phyloP scores from a whole-genome alignment of 352 stramenopile genomes.

The Globisporangium paroecandrum region DNA sequence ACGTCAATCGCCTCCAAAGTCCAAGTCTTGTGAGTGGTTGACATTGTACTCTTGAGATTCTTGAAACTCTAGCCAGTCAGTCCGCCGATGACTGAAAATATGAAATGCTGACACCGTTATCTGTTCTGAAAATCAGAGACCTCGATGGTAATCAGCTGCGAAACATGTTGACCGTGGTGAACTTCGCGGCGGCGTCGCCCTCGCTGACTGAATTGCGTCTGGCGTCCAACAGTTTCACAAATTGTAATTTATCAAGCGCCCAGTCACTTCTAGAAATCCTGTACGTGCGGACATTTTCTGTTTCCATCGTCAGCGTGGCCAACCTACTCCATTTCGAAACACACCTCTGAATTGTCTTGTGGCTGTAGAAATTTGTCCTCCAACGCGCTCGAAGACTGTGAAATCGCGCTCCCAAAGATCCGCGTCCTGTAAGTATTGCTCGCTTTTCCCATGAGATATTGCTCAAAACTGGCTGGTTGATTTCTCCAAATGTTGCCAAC shows the following conservation, averaged over 20 bases:
- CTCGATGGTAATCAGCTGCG: constrained; percentile 20
- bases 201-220: constrained; percentile 20
- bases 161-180: constrained; percentile 12
- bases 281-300: constrained; percentile 1
- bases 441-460: not conserved
- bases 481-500: not conserved
- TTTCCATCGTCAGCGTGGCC: not conserved
- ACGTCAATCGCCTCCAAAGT: not conserved
- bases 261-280: constrained; percentile 11
- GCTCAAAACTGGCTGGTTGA: not conserved
- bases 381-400: constrained; percentile 19
- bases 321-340: not conserved
- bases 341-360: not conserved
- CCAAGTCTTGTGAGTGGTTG: constrained; percentile 14
- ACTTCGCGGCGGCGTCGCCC: constrained; percentile 1
- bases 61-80: not conserved
- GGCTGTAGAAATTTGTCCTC: constrained; percentile 22
- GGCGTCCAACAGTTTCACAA: constrained; percentile 18
- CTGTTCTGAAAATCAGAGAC: constrained; percentile 8
- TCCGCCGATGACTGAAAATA: not conserved
- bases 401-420: constrained; percentile 16
- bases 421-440: constrained; percentile 13
- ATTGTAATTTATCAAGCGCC: constrained; percentile 14
- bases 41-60: not conserved
- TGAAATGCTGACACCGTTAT: not conserved